These are phyloP conservation scores for Flaveria robusta DNA, from an alignment of 129 eudicot species.

Conservation along the genomic window DNA sequence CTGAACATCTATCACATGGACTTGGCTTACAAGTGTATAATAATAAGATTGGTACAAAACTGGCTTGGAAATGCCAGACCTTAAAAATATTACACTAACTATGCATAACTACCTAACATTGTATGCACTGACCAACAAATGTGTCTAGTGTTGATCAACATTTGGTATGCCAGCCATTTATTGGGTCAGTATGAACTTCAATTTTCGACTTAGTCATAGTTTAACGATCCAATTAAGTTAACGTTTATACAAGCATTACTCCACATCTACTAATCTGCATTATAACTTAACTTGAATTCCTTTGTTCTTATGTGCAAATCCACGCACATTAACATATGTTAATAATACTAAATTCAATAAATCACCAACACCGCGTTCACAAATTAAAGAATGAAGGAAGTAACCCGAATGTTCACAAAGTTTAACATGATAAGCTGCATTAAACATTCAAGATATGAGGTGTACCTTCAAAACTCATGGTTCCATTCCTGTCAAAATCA, in stretches of 20 bases:
- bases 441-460: background rate
- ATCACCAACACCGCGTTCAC: conserved; percentile 17
- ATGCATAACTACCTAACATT: background rate
- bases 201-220: background rate
- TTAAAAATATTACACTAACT: background rate
- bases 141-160: background rate
- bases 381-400: background rate
- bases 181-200: background rate
- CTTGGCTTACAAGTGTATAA: background rate
- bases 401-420: background rate
- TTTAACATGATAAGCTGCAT: conserved; percentile 10
- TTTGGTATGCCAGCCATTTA: background rate
- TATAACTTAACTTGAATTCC: background rate
- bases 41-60: background rate
- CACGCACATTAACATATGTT: background rate
- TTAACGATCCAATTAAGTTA: background rate
- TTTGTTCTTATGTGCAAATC: background rate
- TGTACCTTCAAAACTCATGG: conserved; percentile 89
- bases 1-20: background rate
- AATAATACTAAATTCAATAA: background rate
- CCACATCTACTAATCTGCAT: background rate
- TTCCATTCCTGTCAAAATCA: conserved; percentile 88
- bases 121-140: background rate
- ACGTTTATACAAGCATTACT: background rate
- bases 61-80: background rate